Evolutionary conservation across 2,329 filamentous ascomycete genomes (phyloP), one percentile per base, ranked within the genome.

Genomic region (Fusarium sp.): DNA sequence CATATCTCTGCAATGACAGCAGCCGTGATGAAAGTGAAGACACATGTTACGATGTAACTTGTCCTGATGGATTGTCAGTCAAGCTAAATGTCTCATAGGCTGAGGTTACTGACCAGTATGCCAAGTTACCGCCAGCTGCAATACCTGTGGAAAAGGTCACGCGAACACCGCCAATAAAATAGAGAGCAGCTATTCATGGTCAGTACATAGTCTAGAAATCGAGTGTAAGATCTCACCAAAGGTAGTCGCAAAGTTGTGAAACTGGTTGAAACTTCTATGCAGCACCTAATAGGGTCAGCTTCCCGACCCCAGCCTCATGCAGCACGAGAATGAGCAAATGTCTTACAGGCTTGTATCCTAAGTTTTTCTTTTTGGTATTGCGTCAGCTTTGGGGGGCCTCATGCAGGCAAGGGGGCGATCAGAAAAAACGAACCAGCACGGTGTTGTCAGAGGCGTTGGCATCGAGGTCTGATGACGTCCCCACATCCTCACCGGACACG

Each of bases 141-240:
- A 91, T 90, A 71, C 89, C 89, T 13, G 89, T 91, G n/a, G 87
- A 90, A 77, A 90, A 91, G 0, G 89, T 91, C 3, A 90, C 88
- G 45, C 89, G 86, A 43, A 91, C 88, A 68, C 87, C 89, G 34
- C 89, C 89, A 52, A 91, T 86, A 67, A 90, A 91, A 80, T 91
- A 91, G 3, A 91, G 82, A 1, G 89, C 89, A 71, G 89, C 89
- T 91, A 18, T 41, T 5, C 5, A 39, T 10, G 34, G 16, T 58
- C 11, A 58, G 54, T 6, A 3, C 1, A 37, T n/a, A 27, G 16
- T 23, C 34, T 13, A 25, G 14, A 20, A 14, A 37, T 5, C 35
- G 5, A n/a, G 16, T 18, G n/a, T 10, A 37, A 43, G 48, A 54
- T 34, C 82, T 37, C 79, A 90, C 88, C 88, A 73, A 90, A 90